A percentile compares a stretch with the other conserved stretches of the same genome.
Evolutionary conservation across 2,329 filamentous ascomycete genomes (phyloP).

Genomic region (Paraconiothyrium sp.): DNA sequence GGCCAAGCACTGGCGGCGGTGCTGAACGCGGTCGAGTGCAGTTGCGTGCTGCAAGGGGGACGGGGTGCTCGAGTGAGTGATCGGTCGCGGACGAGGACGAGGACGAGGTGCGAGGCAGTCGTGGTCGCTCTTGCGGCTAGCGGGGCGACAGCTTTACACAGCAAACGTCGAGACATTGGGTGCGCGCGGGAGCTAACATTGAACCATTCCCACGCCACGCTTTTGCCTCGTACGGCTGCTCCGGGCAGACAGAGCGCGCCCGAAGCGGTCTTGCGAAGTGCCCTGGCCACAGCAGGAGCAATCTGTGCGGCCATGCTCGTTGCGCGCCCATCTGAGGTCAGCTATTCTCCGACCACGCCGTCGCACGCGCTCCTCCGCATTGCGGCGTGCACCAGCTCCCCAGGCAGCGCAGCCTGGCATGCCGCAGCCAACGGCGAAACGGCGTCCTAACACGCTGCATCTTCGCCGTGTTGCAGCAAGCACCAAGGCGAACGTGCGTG

Average conservation of each 20-base stretch:
- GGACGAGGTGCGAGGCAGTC: neutral
- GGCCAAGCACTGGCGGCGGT: neutral
- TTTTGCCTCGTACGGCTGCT: neutral
- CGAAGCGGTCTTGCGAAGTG: neutral
- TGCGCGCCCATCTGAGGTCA: neutral
- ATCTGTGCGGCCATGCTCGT: too few relatives aligned
- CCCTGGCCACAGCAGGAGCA: too few relatives aligned
- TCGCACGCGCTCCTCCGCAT: neutral
- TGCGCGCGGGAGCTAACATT: neutral
- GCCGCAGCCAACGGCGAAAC: neutral
- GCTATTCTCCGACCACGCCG: slow-evolving; percentile 6
- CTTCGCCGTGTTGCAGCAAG: too few relatives aligned
- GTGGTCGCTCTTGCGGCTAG: neutral
- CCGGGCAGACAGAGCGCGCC: too few relatives aligned
- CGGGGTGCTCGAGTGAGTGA: too few relatives aligned
- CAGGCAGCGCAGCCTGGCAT: neutral
- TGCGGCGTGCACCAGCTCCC: neutral
- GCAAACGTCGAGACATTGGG: neutral
- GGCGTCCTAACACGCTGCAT: neutral
- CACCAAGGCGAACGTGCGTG: neutral
- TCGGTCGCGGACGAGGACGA: neutral
- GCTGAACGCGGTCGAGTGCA: slow-evolving; percentile 1
- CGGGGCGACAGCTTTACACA: neutral
- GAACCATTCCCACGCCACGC: neutral
- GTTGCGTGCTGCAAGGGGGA: slow-evolving; percentile 2